Percentiles rank a stretch among this genome's conserved stretches.
Conservation (phyloP, 2,329 filamentous ascomycete genomes). For the Pseudogymnoascus sp. region DNA sequence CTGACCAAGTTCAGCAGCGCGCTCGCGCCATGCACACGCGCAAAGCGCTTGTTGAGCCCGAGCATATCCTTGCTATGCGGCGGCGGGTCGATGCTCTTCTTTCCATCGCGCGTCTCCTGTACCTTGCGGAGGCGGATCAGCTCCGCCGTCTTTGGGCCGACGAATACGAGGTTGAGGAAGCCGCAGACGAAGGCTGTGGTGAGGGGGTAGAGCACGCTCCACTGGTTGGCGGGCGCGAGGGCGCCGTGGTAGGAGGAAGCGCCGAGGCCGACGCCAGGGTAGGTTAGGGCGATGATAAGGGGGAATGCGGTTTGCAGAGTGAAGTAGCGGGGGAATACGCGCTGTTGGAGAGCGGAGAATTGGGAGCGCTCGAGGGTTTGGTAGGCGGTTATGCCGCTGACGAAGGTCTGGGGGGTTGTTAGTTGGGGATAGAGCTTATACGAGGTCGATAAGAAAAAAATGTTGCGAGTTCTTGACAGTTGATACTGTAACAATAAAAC, state of each 20-base stretch:
- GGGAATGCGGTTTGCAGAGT: conserved; percentile 72
- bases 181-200: conserved; percentile 63
- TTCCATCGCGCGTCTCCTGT: conserved; percentile 85
- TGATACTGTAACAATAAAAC: not conserved
- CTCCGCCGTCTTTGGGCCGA: conserved; percentile 69
- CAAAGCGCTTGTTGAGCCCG: conserved; percentile 70
- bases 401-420: conserved; percentile 55
- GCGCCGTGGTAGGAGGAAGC: conserved; percentile 37
- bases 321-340: conserved; percentile 86
- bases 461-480: not conserved
- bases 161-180: conserved; percentile 59
- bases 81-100: conserved; percentile 71
- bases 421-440: conserved; percentile 9
- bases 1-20: conserved; percentile 70
- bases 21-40: conserved; percentile 71
- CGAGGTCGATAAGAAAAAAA: not conserved
- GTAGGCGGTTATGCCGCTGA: conserved; percentile 68
- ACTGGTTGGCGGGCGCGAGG: conserved; percentile 53
- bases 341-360: conserved; percentile 73
- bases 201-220: conserved; percentile 61
- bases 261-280: conserved; percentile 40
- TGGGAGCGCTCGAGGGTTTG: conserved; percentile 67
- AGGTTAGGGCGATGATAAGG: conserved; percentile 67
- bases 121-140: conserved; percentile 69
- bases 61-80: conserved; percentile 83